These are phyloP conservation scores for Juncus effusus DNA, from an alignment of 176 grass and related monocot genomes.

Conservation along the genomic window DNA sequence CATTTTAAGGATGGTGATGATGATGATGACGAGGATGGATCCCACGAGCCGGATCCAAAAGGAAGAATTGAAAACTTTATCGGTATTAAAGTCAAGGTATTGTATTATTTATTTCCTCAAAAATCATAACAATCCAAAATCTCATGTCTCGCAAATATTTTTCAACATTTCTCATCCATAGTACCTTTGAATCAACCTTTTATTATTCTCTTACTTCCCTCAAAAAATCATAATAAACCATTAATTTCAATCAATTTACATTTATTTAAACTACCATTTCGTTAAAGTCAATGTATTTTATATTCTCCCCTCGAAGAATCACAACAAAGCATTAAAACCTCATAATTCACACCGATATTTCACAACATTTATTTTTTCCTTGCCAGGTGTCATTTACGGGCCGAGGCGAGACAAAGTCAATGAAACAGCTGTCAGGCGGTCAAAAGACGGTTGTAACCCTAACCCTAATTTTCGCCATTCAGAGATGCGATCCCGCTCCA, in stretches of 20 bases:
- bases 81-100: slow-evolving; percentile 96
- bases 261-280: no score
- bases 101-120: not conserved
- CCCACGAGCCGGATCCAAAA: slow-evolving; percentile 73
- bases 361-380: no score
- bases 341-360: no score
- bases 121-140: not conserved
- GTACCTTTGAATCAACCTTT: no score
- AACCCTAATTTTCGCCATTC: slow-evolving; percentile 94
- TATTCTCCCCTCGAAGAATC: no score
- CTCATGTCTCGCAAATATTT: no score
- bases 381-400: slow-evolving; percentile 94
- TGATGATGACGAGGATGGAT: slow-evolving; percentile 70
- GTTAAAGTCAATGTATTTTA: no score
- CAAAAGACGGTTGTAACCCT: slow-evolving; percentile 96
- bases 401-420: slow-evolving; percentile 93
- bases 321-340: no score
- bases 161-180: no score
- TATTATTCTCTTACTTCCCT: no score
- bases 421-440: slow-evolving; percentile 96
- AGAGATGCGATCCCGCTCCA: slow-evolving; percentile 91
- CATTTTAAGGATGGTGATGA: slow-evolving; percentile 74
- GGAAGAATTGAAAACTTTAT: slow-evolving; percentile 90
- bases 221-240: no score
- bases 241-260: no score